Evolutionary conservation across 1,139 yeast genomes (phyloP), one percentile per base, ranked within the genome.

Genomic region (Suhomyces kunorum): DNA sequence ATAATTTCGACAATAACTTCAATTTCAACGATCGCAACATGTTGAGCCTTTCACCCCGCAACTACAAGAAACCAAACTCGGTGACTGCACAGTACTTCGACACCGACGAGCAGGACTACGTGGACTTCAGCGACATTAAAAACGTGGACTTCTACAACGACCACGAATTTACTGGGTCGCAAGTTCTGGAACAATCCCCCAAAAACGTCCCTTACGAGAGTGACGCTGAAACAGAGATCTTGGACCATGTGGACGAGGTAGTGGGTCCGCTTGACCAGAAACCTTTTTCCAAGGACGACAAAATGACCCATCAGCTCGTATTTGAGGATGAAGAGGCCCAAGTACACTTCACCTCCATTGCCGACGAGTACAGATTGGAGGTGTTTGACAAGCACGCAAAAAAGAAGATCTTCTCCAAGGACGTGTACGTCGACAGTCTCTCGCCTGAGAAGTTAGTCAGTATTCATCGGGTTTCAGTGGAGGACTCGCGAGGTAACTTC

Each of bases 161-260:
- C 9, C 38, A 39, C 16, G 34, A 32, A n/a, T 34, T 40, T 9
- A 37, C 39, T 8, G 46, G 46, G 11, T 14, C 24, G n/a, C 40
- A 29, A 7, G 29, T 44, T 8, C 16, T 23, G 8, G 38, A 27
- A 9, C 29, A 32, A 9, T n/a, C n/a, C n/a, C n/a, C 11, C 13
- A 34, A 14, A 2, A 23, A 18, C 9, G 16, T 17, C 13, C 37
- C 37, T 1, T 45, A 45, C 14, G 54, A 50, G 14, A 50, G 55
- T 24, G 55, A 51, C 28, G 48, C 52, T 1, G 55, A 50, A 34
- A 51, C 54, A 6, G 54, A 48, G 18, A 41, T 49, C 5, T 32
- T 46, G 12, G 54, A 49, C 19, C 43, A 47, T 16, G 39, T 36
- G 26, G 44, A 40, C 13, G 36, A 34, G 11, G 32, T 34, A 17